These are phyloP conservation scores for Huntiella omanensis DNA, from an alignment of 2,329 filamentous ascomycete species.

Conservation along the genomic window DNA sequence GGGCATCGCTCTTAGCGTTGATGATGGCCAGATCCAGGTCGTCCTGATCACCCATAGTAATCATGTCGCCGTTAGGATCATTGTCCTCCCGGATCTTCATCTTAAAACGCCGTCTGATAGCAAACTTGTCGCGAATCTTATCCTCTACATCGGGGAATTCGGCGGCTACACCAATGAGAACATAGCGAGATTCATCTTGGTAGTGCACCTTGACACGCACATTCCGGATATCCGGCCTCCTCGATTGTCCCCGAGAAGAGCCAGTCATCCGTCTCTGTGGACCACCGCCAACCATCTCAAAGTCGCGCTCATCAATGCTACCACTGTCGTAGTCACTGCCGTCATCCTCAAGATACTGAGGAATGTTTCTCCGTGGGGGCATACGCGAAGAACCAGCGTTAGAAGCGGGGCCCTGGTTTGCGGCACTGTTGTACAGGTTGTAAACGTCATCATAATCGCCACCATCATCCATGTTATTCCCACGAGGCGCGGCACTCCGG, in stretches of 20 bases:
- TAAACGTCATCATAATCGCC: constrained; percentile 19
- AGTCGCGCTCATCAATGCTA: constrained; percentile 57
- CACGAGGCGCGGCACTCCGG: constrained; percentile 10
- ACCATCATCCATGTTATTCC: constrained; percentile 11
- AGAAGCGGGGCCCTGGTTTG: constrained; percentile 25
- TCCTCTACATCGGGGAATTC: constrained; percentile 62
- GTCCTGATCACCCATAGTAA: constrained; percentile 92
- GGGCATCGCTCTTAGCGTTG: constrained; percentile 46
- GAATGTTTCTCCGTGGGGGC: constrained; percentile 24
- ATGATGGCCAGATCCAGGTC: constrained; percentile 78
- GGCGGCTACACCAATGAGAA: constrained; percentile 59
- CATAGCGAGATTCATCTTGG: constrained; percentile 73
- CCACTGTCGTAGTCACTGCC: constrained; percentile 53
- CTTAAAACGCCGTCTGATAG: constrained; percentile 58
- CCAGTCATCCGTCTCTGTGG: constrained; percentile 24
- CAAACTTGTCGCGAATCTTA: constrained; percentile 74
- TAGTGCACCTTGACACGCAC: constrained; percentile 84
- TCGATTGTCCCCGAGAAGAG: constrained; percentile 33
- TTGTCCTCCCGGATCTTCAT: constrained; percentile 79
- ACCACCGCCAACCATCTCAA: constrained; percentile 51
- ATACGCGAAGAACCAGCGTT: constrained; percentile 23
- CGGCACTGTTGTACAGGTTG: constrained; percentile 10
- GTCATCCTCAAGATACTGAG: constrained; percentile 52
- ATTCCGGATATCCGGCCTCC: constrained; percentile 50
- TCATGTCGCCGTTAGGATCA: constrained; percentile 63